Base-by-base conservation (phyloP, 108 stramenopile species). In the Conticribra guillardii region DNA sequence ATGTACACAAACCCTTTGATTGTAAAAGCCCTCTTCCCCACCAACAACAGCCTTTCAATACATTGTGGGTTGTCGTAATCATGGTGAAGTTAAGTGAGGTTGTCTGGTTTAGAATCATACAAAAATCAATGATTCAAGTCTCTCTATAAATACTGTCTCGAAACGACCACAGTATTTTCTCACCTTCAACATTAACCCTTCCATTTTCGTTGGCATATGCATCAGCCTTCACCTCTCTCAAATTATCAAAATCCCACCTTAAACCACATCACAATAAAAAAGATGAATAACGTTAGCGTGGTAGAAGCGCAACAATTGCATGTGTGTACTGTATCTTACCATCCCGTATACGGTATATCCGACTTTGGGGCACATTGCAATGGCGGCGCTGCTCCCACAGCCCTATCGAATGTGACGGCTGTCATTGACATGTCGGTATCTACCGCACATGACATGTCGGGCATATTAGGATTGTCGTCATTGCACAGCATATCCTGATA, bases 41-140 rank as follows among this genome's bases (percentile, higher is more conserved):
- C 79, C 79, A 80, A 44, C 79, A 80, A 32, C 79, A 80, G 11
- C 73, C 73, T 47, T n/a, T n/a, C n/a, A n/a, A n/a, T n/a, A n/a
- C n/a, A n/a, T n/a, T n/a, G n/a, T n/a, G n/a, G n/a, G n/a, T n/a
- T n/a, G n/a, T n/a, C n/a, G n/a, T n/a, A n/a, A n/a, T n/a, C n/a
- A n/a, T n/a, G n/a, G n/a, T n/a, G n/a, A n/a, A n/a, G n/a, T n/a
- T n/a, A n/a, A n/a, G n/a, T n/a, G n/a, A n/a, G n/a, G n/a, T n/a
- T n/a, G n/a, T n/a, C n/a, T n/a, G n/a, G n/a, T n/a, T n/a, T n/a
- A n/a, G n/a, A n/a, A n/a, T n/a, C n/a, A n/a, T n/a, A n/a, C n/a
- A n/a, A n/a, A n/a, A n/a, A n/a, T n/a, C n/a, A n/a, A n/a, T n/a
- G n/a, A n/a, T n/a, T n/a, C n/a, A n/a, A n/a, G n/a, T n/a, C n/a